These are phyloP conservation scores for Acacia concinna DNA, from an alignment of 331 rosid genomes.

Conservation along the genomic window DNA sequence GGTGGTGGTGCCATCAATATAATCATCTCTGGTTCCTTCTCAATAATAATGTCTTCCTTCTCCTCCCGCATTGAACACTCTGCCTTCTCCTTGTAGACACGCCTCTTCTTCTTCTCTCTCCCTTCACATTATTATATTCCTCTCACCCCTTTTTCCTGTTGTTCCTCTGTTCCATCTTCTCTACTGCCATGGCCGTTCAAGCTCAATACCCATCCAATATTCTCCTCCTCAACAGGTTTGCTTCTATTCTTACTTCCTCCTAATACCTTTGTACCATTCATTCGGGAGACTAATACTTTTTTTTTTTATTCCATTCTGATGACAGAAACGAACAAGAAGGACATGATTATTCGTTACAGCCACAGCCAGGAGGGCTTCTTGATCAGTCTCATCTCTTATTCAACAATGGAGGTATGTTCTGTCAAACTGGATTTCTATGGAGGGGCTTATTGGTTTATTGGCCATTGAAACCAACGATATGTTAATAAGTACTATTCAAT, in stretches of 20 bases:
- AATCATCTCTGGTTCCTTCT: not conserved
- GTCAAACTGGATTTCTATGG: not conserved
- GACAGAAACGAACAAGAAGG: constrained; percentile 72
- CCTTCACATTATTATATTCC: constrained; percentile 41
- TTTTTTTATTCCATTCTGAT: not conserved
- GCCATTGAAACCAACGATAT: not conserved
- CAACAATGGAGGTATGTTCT: constrained; percentile 63
- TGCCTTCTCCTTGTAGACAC: constrained; percentile 42
- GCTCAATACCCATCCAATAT: constrained; percentile 94
- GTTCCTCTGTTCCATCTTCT: not conserved
- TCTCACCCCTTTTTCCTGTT: not conserved
- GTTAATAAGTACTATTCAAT: not conserved
- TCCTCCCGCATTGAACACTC: constrained; percentile 54
- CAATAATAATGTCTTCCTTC: constrained; percentile 8
- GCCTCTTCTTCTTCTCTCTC: constrained; percentile 44
- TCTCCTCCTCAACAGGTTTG: constrained; percentile 75
- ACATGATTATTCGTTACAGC: constrained; percentile 64
- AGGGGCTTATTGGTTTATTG: not conserved
- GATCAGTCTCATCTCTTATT: constrained; percentile 71
- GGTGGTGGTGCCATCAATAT: not conserved
- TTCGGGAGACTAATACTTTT: not conserved
- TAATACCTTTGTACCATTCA: not conserved
- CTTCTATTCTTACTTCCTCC: not conserved
- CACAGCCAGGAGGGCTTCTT: constrained; percentile 57
- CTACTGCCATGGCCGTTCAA: constrained; percentile 78